Conservation (phyloP, 2,329 filamentous ascomycete genomes). For the Podosphaera fusca region DNA sequence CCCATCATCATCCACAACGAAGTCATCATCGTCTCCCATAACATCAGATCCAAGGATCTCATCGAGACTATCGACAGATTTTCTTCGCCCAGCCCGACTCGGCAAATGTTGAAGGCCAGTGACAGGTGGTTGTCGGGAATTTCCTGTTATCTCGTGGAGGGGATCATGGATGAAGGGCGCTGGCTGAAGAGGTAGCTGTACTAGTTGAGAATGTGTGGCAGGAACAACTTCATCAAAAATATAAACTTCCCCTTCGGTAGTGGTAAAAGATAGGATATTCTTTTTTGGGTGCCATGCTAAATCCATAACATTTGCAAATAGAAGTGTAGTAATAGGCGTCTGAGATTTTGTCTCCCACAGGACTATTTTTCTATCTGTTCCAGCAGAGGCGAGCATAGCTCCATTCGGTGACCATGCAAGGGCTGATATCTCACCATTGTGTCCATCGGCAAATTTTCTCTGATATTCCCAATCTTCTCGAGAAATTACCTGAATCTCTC, state of each 20-base stretch:
- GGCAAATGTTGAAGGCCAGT: slow-evolving; percentile 32
- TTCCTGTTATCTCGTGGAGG: slow-evolving; percentile 42
- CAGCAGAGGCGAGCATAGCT: slow-evolving; percentile 53
- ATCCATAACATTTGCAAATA: slow-evolving; percentile 66
- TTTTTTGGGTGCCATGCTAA: slow-evolving; percentile 77
- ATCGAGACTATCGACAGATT: slow-evolving; percentile 56
- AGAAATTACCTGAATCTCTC: slow-evolving; percentile 73
- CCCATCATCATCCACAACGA: slow-evolving; percentile 86
- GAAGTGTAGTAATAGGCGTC: slow-evolving; percentile 51
- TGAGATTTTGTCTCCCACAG: slow-evolving; percentile 86
- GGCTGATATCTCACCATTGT: slow-evolving; percentile 66
- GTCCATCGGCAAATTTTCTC: slow-evolving; percentile 52
- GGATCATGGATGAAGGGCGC: slow-evolving; percentile 75
- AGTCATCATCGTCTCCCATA: slow-evolving; percentile 38
- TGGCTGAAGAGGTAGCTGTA: slow-evolving; percentile 40
- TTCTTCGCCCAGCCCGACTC: slow-evolving; percentile 28
- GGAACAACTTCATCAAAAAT: slow-evolving; percentile 55
- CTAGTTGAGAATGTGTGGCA: slow-evolving; percentile 29
- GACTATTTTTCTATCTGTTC: slow-evolving; percentile 42
- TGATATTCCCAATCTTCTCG: slow-evolving; percentile 76
- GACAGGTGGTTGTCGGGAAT: slow-evolving; percentile 29
- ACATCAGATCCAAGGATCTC: slow-evolving; percentile 47
- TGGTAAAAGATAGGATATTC: slow-evolving; percentile 80
- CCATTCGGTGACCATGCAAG: slow-evolving; percentile 90
- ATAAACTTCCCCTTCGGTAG: slow-evolving; percentile 76